Evolutionary conservation across 495 filamentous ascomycete species (phyloP).

Genomic region (Hypoxylon lienhwacheense): DNA sequence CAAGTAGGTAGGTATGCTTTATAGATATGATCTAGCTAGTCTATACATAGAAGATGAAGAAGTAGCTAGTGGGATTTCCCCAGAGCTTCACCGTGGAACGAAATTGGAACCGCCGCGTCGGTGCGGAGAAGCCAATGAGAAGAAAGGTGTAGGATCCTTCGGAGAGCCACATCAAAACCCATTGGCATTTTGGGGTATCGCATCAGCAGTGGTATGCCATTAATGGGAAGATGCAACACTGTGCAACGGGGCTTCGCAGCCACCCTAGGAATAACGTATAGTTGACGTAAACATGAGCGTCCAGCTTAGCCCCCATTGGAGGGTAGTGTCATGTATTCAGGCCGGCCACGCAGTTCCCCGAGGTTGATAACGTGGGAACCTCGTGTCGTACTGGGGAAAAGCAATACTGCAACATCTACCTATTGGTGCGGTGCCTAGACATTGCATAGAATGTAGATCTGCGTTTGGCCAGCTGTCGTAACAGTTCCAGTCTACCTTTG

Average conservation of each 20-base stretch:
- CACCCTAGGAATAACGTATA: constrained; percentile 28
- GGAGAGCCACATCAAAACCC: constrained; percentile 26
- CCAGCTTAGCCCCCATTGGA: constrained; percentile 21
- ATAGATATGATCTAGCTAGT: no score
- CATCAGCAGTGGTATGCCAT: constrained; percentile 9
- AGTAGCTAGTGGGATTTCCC: constrained; percentile 5
- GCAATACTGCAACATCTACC: constrained; percentile 3
- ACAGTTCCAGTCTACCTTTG: not conserved
- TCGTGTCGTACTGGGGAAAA: constrained; percentile 17
- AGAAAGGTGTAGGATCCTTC: constrained; percentile 6
- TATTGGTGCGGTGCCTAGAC: no score
- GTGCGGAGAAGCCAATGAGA: constrained; percentile 32
- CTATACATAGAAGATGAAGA: not conserved
- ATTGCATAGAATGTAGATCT: constrained; percentile 10
- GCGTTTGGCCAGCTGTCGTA: constrained; percentile 2
- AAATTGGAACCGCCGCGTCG: constrained; percentile 30
- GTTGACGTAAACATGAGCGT: constrained; percentile 23
- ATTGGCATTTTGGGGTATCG: not conserved
- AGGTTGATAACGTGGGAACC: constrained; percentile 24
- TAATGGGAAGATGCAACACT: constrained; percentile 15
- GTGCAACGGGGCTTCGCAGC: constrained; percentile 22
- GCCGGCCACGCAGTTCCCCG: constrained; percentile 5
- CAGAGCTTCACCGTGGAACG: constrained; percentile 13
- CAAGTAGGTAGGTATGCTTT: no score
- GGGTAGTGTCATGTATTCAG: constrained; percentile 13